A percentile compares a stretch with the other conserved stretches of the same genome.
phyloP scores from a whole-genome alignment of 192 early-diverging fungal species.

The Chytriomyces sp. region DNA sequence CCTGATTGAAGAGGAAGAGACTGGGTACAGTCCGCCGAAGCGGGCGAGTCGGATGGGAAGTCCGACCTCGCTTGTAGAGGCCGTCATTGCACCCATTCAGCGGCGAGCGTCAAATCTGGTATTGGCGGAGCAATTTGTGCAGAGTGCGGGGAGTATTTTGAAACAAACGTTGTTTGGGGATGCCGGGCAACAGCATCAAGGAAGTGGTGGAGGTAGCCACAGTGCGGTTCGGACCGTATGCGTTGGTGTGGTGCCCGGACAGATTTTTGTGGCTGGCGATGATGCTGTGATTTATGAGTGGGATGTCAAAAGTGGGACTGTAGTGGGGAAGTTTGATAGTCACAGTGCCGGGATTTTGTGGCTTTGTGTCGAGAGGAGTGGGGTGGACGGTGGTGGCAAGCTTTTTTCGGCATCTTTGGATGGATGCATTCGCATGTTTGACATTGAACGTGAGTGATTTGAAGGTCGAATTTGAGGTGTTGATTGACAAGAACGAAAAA shows the following conservation, averaged over 20 bases:
- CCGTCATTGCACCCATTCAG: slow-evolving; percentile 6
- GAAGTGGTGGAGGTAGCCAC: background rate
- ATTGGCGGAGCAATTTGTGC: background rate
- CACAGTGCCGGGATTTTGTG: slow-evolving; percentile 27
- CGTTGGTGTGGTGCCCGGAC: slow-evolving; percentile 29
- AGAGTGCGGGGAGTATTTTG: background rate
- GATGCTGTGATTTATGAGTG: slow-evolving; percentile 46
- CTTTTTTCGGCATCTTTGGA: slow-evolving; percentile 33
- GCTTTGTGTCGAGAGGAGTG: background rate
- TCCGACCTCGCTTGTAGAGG: background rate
- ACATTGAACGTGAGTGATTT: slow-evolving; percentile 27
- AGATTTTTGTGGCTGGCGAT: slow-evolving; percentile 39
- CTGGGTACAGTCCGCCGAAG: background rate
- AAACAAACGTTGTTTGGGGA: slow-evolving; percentile 3
- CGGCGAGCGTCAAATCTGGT: slow-evolving; percentile 22
- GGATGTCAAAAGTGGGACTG: slow-evolving; percentile 42
- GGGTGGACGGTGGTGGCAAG: slow-evolving; percentile 22
- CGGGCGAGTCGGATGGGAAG: background rate
- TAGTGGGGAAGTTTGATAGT: slow-evolving; percentile 2
- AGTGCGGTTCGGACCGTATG: slow-evolving; percentile 34
- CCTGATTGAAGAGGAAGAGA: too few species aligned
- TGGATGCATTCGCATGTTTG: slow-evolving; percentile 38
- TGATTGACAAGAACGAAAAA: background rate
- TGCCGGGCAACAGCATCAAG: background rate
- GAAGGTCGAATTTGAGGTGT: background rate